Conservation (phyloP, 345 rosid genomes). For the Acer saccharum region DNA sequence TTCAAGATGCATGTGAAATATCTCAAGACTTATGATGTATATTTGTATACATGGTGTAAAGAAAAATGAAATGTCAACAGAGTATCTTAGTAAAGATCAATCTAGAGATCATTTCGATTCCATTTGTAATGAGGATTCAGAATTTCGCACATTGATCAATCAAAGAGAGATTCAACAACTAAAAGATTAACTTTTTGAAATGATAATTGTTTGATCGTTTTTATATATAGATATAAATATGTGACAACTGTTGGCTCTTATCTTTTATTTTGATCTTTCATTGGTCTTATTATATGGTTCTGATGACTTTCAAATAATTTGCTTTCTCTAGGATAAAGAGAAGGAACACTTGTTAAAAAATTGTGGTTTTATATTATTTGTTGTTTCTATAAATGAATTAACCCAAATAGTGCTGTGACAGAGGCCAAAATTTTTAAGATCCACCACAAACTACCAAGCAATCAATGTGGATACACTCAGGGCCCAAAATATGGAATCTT, state of each 20-base stretch:
- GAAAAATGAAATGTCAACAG: not conserved
- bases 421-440: conserved; percentile 88
- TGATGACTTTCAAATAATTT: not conserved
- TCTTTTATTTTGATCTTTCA: too few species aligned
- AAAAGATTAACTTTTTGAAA: too few species aligned
- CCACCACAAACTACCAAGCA: conserved; percentile 76
- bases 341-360: not conserved
- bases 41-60: too few species aligned
- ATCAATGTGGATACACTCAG: conserved; percentile 77
- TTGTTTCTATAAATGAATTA: conserved; percentile 14
- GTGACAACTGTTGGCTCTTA: not conserved
- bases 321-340: not conserved
- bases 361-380: not conserved
- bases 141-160: too few species aligned
- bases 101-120: too few species aligned
- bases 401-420: conserved; percentile 31
- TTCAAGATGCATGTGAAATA: too few species aligned
- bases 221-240: too few species aligned
- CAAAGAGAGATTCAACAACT: too few species aligned
- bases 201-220: too few species aligned
- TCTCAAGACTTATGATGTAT: too few species aligned
- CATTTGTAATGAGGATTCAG: too few species aligned
- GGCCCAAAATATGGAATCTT: conserved; percentile 89
- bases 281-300: not conserved
- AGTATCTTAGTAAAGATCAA: not conserved